Evolutionary conservation across 768 basidiomycete species (phyloP), one percentile per base, ranked within the genome.

Genomic region (Mycena metata): DNA sequence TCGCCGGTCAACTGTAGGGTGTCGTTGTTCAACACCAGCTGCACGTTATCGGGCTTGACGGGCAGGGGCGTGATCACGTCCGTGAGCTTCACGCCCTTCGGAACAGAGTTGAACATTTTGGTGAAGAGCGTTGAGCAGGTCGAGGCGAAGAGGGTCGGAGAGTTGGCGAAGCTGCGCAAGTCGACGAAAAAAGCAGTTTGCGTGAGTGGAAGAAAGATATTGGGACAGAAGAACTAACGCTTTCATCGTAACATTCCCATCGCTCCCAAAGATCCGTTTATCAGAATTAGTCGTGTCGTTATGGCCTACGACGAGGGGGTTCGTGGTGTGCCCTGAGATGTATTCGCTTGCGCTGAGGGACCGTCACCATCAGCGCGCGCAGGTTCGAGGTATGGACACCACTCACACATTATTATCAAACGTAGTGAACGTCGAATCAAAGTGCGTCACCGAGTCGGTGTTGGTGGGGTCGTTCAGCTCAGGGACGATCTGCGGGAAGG

Each of bases 361-460:
- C 2, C 4, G 12, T 45, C 41, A 5, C 2, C 4, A 16, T 45
- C 41, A 46, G 45, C 13, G 57, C 26, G 10, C 12, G n/a, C 15
- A 17, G 10, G 15, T 23, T 36, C 11, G 26, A 3, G 39, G 4
- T 2, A 35, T 13, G 17, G 2, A 30, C 56, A 16, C 10, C 21
- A 45, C 62, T 2, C n/a, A 65, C 64, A 65, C 55, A 24, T 65
- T 55, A 19, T 65, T 65, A 26, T 65, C 64, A n/a, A 65, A 65
- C 2, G 24, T 17, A n/a, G 6, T 12, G 23, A 50, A 47, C 7
- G 64, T 57, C 13, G 43, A 45, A 45, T 65, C 64, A 24, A 65
- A 65, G 24, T 65, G 64, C 15, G 36, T 13, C 16, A 57, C 55
- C 12, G 36, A 36, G 1, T 52, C 12, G 11, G 64, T 55, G n/a